phyloP scores from a whole-genome alignment of 371 early-diverging fungal species.

The Mortierella sp. region DNA sequence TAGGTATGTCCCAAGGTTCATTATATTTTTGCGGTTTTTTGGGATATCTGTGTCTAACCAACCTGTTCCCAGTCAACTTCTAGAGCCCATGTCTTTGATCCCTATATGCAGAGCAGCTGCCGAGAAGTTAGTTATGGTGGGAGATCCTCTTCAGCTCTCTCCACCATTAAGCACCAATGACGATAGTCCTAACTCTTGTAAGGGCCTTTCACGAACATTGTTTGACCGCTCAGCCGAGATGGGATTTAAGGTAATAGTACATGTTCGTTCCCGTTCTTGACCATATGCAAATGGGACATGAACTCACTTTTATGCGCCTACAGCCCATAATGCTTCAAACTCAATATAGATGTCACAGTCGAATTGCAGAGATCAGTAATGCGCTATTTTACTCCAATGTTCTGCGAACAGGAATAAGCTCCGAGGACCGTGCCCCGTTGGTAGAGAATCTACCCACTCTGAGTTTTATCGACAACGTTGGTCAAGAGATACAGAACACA shows the following conservation, averaged over 20 bases:
- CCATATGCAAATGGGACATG: not conserved
- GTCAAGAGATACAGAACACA: slow-evolving; percentile 61
- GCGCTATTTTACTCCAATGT: slow-evolving; percentile 80
- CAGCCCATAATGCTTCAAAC: slow-evolving; percentile 78
- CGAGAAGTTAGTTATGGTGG: slow-evolving; percentile 83
- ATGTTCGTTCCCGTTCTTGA: not conserved
- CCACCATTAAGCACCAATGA: slow-evolving; percentile 79
- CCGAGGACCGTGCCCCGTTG: slow-evolving; percentile 65
- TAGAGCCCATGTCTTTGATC: slow-evolving; percentile 90
- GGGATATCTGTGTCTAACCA: not conserved
- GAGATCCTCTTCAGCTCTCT: slow-evolving; percentile 94
- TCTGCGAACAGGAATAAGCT: slow-evolving; percentile 70
- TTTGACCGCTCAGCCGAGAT: slow-evolving; percentile 84
- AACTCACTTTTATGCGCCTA: not conserved
- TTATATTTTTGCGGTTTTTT: not conserved
- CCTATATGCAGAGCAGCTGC: slow-evolving; percentile 79
- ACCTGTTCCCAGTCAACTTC: slow-evolving; percentile 67
- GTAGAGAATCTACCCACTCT: slow-evolving; percentile 74
- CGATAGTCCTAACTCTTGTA: slow-evolving; percentile 58
- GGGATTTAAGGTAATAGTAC: slow-evolving; percentile 45
- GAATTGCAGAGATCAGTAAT: slow-evolving; percentile 83
- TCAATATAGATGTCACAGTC: slow-evolving; percentile 94
- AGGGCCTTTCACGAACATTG: slow-evolving; percentile 86
- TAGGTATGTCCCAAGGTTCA: slow-evolving; percentile 44
- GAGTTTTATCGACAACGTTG: slow-evolving; percentile 74